phyloP scores from a whole-genome alignment of 768 basidiomycete species.

The Flagelloscypha sp. region DNA sequence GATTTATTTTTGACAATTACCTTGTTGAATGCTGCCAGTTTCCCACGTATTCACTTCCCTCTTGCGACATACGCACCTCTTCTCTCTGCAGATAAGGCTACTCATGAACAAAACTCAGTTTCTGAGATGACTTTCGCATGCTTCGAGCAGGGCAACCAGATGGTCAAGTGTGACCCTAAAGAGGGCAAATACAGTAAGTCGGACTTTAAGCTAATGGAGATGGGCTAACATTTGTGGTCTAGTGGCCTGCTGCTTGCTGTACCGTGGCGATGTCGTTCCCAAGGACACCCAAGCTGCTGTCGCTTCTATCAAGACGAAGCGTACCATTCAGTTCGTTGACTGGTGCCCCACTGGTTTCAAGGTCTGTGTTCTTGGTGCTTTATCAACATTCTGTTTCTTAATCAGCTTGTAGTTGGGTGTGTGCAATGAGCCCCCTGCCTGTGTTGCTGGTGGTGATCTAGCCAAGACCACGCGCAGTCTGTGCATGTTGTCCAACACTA shows the following conservation, averaged over 20 bases:
- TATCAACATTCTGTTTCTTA: constrained; percentile 10
- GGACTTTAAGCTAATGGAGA: neutral
- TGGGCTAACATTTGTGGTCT: constrained; percentile 12
- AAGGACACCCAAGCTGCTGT: constrained; percentile 94
- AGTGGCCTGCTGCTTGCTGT: constrained; percentile 90
- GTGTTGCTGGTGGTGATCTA: constrained; percentile 89
- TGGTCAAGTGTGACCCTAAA: constrained; percentile 92
- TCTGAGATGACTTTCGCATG: constrained; percentile 98
- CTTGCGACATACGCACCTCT: constrained; percentile 94
- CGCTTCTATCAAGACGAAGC: constrained; percentile 91
- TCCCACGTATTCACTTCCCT: constrained; percentile 98
- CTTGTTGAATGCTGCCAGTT: constrained; percentile 40
- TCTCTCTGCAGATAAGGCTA: constrained; percentile 90
- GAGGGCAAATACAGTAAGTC: constrained; percentile 97
- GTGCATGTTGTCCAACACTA: constrained; percentile 97
- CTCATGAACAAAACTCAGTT: constrained; percentile 95
- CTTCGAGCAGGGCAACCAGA: constrained; percentile 95
- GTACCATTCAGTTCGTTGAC: constrained; percentile 96
- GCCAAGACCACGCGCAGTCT: constrained; percentile 90
- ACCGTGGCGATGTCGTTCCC: constrained; percentile 94
- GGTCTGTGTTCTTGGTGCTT: constrained; percentile 20
- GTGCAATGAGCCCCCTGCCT: constrained; percentile 92
- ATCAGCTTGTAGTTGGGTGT: constrained; percentile 69
- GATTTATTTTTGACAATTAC: constrained; percentile 5
- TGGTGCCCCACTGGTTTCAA: constrained; percentile 99